Percentiles rank a stretch among this genome's conserved stretches.
phyloP scores from a whole-genome alignment of 108 stramenopile genomes.

The Cylindrotheca closterium region DNA sequence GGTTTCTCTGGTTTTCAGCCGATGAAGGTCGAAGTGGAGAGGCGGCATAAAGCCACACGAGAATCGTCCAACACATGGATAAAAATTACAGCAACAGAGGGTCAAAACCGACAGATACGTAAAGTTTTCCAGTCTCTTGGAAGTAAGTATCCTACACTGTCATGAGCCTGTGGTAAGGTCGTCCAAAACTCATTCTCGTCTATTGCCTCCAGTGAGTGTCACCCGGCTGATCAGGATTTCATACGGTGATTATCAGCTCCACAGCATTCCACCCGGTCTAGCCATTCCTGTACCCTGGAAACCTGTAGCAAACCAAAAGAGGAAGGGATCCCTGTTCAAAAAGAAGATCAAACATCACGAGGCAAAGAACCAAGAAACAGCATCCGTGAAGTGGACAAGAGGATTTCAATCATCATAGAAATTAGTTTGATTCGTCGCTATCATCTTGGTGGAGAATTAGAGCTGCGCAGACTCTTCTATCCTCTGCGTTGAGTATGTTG shows the following conservation, averaged over 20 bases:
- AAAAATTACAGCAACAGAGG: slow-evolving; percentile 60
- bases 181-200: too few species aligned
- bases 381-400: neutral
- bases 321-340: slow-evolving; percentile 7
- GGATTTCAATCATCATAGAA: neutral
- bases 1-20: slow-evolving; percentile 46
- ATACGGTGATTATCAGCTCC: slow-evolving; percentile 74
- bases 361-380: neutral
- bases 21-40: slow-evolving; percentile 68
- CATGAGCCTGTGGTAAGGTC: too few species aligned
- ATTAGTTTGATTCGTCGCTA: too few species aligned
- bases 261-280: slow-evolving; percentile 78
- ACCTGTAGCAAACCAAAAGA: slow-evolving; percentile 36
- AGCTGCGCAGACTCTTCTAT: slow-evolving; percentile 67
- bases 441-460: slow-evolving; percentile 35
- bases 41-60: slow-evolving; percentile 3
- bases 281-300: slow-evolving; percentile 68
- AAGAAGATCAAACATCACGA: neutral
- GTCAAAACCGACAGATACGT: slow-evolving; percentile 68
- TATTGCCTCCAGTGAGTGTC: slow-evolving; percentile 70
- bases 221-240: slow-evolving; percentile 72
- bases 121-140: slow-evolving; percentile 65
- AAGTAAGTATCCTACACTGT: slow-evolving; percentile 35
- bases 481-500: slow-evolving; percentile 89
- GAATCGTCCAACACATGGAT: slow-evolving; percentile 68